phyloP scores from a whole-genome alignment of 78 protist species.

The Chrysochromulina parva region DNA sequence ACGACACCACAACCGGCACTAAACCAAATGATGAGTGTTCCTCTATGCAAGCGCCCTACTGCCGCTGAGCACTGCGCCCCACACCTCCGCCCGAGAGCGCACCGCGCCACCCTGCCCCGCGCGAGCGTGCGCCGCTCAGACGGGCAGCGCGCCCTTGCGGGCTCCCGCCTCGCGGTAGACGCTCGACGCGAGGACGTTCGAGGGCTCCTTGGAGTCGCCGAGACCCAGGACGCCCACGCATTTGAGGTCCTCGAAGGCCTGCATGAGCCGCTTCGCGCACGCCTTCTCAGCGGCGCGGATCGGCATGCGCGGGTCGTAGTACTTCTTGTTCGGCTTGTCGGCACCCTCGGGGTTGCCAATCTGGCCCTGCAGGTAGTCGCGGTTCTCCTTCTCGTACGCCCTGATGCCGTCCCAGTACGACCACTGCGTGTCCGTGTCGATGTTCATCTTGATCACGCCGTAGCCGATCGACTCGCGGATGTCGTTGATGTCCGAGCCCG shows the following conservation, averaged over 20 bases:
- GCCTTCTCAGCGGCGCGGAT: slow-evolving; percentile 32
- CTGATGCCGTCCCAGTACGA: slow-evolving; percentile 21
- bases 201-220: neutral
- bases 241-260: slow-evolving; percentile 44
- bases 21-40: too few species aligned
- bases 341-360: slow-evolving; percentile 45
- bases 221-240: slow-evolving; percentile 17
- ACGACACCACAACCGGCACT: too few species aligned
- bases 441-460: slow-evolving; percentile 76
- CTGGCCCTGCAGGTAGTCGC: slow-evolving; percentile 69
- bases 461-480: neutral
- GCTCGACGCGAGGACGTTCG: neutral
- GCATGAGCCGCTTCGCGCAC: slow-evolving; percentile 38
- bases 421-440: slow-evolving; percentile 80
- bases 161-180: neutral
- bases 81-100: too few species aligned
- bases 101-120: too few species aligned
- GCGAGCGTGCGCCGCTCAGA: neutral
- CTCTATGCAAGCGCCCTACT: too few species aligned
- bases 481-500: slow-evolving; percentile 54
- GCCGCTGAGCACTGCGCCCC: too few species aligned
- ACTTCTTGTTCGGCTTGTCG: slow-evolving; percentile 70
- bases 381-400: slow-evolving; percentile 15
- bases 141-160: neutral
- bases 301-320: slow-evolving; percentile 69